phyloP scores from a whole-genome alignment of 768 basidiomycete genomes.

The Boletus sp. region DNA sequence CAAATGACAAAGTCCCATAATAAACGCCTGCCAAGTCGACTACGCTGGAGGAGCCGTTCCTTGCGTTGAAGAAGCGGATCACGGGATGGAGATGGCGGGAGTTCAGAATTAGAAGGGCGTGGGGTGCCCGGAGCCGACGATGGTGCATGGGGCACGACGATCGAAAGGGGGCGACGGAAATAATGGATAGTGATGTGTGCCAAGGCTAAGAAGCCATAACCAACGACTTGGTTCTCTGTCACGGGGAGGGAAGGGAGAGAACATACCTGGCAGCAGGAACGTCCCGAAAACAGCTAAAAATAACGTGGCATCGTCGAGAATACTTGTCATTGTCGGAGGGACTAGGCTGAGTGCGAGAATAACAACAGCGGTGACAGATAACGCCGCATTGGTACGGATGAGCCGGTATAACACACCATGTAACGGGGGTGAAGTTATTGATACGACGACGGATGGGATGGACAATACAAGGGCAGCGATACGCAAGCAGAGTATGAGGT shows the following conservation, averaged over 20 bases:
- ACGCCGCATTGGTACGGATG: constrained; percentile 43
- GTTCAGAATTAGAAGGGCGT: constrained; percentile 12
- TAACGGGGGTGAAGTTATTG: constrained; percentile 50
- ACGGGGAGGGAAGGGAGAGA: not conserved
- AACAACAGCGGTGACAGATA: constrained; percentile 39
- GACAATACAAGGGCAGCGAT: constrained; percentile 53
- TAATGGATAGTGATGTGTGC: constrained; percentile 81
- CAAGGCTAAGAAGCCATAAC: constrained; percentile 42
- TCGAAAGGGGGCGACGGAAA: constrained; percentile 78
- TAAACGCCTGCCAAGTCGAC: constrained; percentile 66
- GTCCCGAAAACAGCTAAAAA: constrained; percentile 52
- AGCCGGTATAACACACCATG: constrained; percentile 40
- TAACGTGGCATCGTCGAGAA: constrained; percentile 48
- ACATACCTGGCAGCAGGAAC: constrained; percentile 60
- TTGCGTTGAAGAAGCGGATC: constrained; percentile 84
- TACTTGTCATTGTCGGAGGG: constrained; percentile 35
- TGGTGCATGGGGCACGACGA: constrained; percentile 63
- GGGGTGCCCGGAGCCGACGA: constrained; percentile 21
- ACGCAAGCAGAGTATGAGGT: constrained; percentile 37
- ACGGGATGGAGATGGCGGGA: constrained; percentile 32
- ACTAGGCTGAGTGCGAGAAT: constrained; percentile 46
- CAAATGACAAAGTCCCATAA: constrained; percentile 85
- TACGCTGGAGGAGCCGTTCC: constrained; percentile 77
- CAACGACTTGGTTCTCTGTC: not conserved
- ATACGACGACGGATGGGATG: constrained; percentile 57